Evolutionary conservation across 306 rosid genomes (phyloP).

Genomic region (Vigna hirtella): DNA sequence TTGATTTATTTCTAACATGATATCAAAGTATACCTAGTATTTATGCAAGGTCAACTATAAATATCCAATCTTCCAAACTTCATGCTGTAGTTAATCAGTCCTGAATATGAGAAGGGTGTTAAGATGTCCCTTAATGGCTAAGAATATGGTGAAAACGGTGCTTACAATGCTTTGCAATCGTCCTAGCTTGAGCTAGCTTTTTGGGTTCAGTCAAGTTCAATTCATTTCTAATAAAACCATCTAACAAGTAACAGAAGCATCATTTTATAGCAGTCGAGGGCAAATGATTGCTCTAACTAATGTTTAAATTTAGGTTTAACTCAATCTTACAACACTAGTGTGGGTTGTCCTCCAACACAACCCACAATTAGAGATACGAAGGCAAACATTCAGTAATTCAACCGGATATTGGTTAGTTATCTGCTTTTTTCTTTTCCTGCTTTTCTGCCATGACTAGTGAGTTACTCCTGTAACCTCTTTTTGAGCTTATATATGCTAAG

Average conservation of each 20-base stretch:
- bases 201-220: not conserved
- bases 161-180: not conserved
- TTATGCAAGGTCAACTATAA: not conserved
- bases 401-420: no score
- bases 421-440: no score
- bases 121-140: not conserved
- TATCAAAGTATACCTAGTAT: not conserved
- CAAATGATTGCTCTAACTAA: not conserved
- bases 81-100: not conserved
- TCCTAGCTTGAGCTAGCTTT: not conserved
- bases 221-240: conserved; percentile 5
- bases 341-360: no score
- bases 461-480: no score
- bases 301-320: no score
- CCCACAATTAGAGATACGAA: no score
- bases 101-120: not conserved
- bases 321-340: no score
- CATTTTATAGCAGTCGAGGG: conserved; percentile 14
- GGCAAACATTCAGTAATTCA: no score
- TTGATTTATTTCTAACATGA: not conserved
- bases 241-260: conserved; percentile 22
- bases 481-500: no score
- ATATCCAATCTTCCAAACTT: not conserved
- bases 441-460: no score
- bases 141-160: not conserved